Conservation (phyloP, 768 basidiomycete genomes). For the Lactifluus echinatus region DNA sequence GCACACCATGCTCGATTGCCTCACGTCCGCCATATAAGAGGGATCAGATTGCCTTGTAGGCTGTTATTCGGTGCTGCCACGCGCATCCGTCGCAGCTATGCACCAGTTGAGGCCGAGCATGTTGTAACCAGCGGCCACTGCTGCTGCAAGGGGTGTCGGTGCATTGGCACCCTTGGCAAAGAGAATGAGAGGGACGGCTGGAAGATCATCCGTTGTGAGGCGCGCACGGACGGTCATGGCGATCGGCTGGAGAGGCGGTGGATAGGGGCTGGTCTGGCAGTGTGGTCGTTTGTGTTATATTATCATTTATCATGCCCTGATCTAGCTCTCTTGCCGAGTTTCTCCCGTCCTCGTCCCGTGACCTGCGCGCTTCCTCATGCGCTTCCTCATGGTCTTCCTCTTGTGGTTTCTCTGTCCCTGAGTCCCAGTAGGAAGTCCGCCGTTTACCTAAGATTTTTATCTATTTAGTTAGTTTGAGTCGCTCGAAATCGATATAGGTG, state of each 20-base stretch:
- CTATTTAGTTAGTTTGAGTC: too few relatives aligned
- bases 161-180: conserved; percentile 93
- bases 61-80: conserved; percentile 56
- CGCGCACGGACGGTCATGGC: conserved; percentile 53
- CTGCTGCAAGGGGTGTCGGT: conserved; percentile 45
- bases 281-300: too few relatives aligned
- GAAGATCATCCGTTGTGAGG: conserved; percentile 45
- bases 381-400: too few relatives aligned
- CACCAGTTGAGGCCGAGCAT: conserved; percentile 90
- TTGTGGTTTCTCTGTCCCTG: too few relatives aligned
- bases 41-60: conserved; percentile 93
- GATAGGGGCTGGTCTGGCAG: too few relatives aligned
- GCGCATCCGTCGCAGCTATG: conserved; percentile 66
- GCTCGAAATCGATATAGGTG: too few relatives aligned
- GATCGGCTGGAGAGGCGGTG: conserved; percentile 71
- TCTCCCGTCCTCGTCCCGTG: too few relatives aligned
- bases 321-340: too few relatives aligned
- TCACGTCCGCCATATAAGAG: conserved; percentile 75
- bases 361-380: too few relatives aligned
- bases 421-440: too few relatives aligned
- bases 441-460: too few relatives aligned
- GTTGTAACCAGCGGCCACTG: conserved; percentile 68
- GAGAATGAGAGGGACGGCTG: conserved; percentile 71
- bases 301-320: too few relatives aligned
- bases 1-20: conserved; percentile 80